Evolutionary conservation across 176 grass and related monocot genomes (phyloP), one percentile per base, ranked within the genome.

Genomic region (Poa annua): DNA sequence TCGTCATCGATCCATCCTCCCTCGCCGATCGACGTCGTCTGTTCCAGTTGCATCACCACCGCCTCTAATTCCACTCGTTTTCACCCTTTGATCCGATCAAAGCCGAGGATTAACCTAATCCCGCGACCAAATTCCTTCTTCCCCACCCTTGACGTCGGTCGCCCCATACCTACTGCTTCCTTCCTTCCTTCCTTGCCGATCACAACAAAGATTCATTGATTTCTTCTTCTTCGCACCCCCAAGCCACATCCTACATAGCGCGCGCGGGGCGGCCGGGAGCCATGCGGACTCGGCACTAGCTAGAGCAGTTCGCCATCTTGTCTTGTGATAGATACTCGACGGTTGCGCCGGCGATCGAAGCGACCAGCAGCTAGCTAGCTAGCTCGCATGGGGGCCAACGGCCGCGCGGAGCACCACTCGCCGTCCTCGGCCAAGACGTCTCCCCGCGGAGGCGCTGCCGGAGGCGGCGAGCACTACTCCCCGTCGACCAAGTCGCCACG

Each of bases 401-500:
- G 66, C 32, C 56, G 81, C 25, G 77, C 63, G 21, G 77, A 75
- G 7, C 26, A 80, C 13, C 59, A 80, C 41, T 42, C 41, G 41
- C 41, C 41, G 41, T 73, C 75, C 54, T 84, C 78, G 24, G 35
- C 64, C 10, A 82, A 65, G 79, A 56, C 65, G 20, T 44, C 66
- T 3, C 36, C 66, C 13, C 75, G 74, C 11, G 75, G 52, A 3
- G n/a, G n/a, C 13, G 68, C n/a, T 13, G 68, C 0, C 8, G 82
- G 42, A 1, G 54, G 5, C 13, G 11, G 11, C 15, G 68, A 82
- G 36, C 66, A 83, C 0, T 45, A 74, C 59, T 82, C 88, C 1
- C 39, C 80, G 57, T 39, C 88, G 11, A 1, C 66, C 24, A 90
- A 86, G 80, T 64, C 77, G 63, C 67, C 83, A 10, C 79, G 69